Percentiles rank a stretch among this genome's conserved stretches.
Conservation (phyloP, 148 eudicot species). For the Beta vulgaris region DNA sequence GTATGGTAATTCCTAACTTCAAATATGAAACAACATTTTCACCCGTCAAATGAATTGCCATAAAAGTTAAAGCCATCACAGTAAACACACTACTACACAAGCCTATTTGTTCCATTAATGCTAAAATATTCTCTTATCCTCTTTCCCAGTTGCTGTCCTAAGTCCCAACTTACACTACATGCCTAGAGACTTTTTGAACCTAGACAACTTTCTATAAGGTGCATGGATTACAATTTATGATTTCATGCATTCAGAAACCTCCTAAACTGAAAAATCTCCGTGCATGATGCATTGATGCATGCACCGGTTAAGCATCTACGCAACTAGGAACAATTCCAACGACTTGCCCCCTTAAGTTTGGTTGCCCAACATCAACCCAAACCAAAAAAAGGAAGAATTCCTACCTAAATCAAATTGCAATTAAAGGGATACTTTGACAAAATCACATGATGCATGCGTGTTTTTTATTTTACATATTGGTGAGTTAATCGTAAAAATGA, state of each 20-base stretch:
- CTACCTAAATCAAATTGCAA: too few relatives aligned
- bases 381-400: neutral
- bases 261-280: constrained; percentile 14
- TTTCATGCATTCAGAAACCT: constrained; percentile 5
- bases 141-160: neutral
- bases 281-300: constrained; percentile 17
- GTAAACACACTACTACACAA: neutral
- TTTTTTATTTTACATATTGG: too few relatives aligned
- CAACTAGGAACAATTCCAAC: too few relatives aligned
- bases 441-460: too few relatives aligned
- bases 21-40: too few relatives aligned
- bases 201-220: constrained; percentile 9
- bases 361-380: too few relatives aligned
- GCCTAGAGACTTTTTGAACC: neutral
- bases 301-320: constrained; percentile 18
- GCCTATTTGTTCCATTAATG: constrained; percentile 1
- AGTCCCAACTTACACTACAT: neutral
- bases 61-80: neutral
- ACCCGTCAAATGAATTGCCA: neutral
- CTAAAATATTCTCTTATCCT: neutral
- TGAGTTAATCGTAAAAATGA: too few relatives aligned
- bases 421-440: too few relatives aligned
- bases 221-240: neutral
- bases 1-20: too few relatives aligned
- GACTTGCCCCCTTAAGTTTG: too few relatives aligned